These are phyloP conservation scores for Orobanche coerulescens DNA, from an alignment of 257 asterid genomes.

Conservation along the genomic window DNA sequence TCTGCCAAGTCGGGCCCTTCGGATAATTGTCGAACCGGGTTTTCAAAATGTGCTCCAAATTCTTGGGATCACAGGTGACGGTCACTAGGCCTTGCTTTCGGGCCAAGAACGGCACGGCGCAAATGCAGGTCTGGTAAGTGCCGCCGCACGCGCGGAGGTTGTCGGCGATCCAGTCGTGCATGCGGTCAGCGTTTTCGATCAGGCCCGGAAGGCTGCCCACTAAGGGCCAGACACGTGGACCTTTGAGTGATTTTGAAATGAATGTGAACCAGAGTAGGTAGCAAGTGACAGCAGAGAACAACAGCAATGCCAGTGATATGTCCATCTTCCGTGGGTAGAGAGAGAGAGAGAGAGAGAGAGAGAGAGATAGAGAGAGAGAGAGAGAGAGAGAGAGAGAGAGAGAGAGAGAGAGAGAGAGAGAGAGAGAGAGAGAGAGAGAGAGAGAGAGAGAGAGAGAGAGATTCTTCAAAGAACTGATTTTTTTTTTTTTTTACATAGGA, in stretches of 20 bases:
- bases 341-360: neutral
- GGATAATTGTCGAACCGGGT: conserved; percentile 91
- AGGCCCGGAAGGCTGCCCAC: conserved; percentile 86
- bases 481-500: conserved; percentile 10
- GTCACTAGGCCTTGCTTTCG: conserved; percentile 84
- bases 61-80: conserved; percentile 86
- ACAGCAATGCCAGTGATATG: conserved; percentile 43
- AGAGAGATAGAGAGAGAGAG: neutral
- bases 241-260: conserved; percentile 75
- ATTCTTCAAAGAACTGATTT: neutral
- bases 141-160: conserved; percentile 88
- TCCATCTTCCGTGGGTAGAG: conserved; percentile 59
- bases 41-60: conserved; percentile 76
- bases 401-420: neutral
- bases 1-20: conserved; percentile 94
- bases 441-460: neutral
- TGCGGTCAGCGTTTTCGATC: conserved; percentile 61
- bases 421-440: neutral
- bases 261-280: conserved; percentile 82
- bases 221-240: conserved; percentile 89
- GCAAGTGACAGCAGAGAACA: conserved; percentile 56
- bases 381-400: neutral
- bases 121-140: conserved; percentile 90
- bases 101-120: conserved; percentile 80
- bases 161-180: conserved; percentile 93